Evolutionary conservation across 2,329 filamentous ascomycete species (phyloP).

Genomic region (Aphanocladium album): DNA sequence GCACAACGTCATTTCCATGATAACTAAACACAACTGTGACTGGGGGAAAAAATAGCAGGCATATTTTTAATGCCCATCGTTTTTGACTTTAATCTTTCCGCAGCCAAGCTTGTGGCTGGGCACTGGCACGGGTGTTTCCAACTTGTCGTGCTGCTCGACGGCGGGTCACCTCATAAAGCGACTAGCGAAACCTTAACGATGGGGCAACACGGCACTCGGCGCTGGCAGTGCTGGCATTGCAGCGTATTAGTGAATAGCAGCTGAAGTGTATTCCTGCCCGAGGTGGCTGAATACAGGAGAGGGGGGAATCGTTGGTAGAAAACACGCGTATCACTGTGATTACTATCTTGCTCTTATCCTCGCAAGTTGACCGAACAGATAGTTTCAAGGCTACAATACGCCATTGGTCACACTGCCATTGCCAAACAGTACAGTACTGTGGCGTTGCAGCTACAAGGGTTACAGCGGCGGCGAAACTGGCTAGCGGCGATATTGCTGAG

Average conservation of each 20-base stretch:
- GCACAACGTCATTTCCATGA: too few relatives aligned
- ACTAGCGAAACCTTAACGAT: slow-evolving; percentile 1
- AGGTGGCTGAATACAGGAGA: background rate
- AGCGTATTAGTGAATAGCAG: background rate
- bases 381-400: too few relatives aligned
- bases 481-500: background rate
- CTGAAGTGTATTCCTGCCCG: background rate
- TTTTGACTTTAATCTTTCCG: background rate
- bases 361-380: background rate
- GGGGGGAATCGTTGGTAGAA: background rate
- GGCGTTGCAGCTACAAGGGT: background rate
- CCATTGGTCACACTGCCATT: slow-evolving; percentile 9
- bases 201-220: background rate
- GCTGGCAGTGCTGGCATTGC: background rate
- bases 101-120: background rate
- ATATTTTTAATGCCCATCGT: background rate
- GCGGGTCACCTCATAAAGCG: background rate
- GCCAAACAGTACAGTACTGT: background rate
- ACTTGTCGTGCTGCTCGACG: background rate
- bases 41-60: background rate
- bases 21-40: too few relatives aligned
- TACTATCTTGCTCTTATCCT: background rate
- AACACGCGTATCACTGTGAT: background rate
- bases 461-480: too few relatives aligned
- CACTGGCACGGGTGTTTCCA: background rate